Evolutionary conservation across 1,284 basidiomycete species (phyloP).

Genomic region (Phellopilus nigrolimitatus): DNA sequence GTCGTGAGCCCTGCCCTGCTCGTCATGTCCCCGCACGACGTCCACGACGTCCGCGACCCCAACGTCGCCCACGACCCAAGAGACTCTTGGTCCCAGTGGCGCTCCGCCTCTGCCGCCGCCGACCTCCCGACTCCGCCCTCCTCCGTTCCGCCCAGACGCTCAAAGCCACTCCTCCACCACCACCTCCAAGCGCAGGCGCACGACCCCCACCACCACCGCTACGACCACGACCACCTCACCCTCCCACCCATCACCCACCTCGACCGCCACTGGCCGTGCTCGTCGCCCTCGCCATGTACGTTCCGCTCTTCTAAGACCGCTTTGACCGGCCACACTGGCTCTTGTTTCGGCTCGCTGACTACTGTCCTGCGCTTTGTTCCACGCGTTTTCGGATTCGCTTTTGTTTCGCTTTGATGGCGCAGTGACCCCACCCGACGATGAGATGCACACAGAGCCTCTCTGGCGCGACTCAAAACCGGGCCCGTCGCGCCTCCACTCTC

Average conservation of each 20-base stretch:
- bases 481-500: conserved; percentile 17
- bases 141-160: conserved; percentile 12
- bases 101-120: neutral
- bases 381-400: neutral
- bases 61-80: too few relatives aligned
- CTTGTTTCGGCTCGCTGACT: neutral
- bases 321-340: neutral
- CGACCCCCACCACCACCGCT: neutral
- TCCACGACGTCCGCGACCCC: neutral
- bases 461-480: conserved; percentile 16
- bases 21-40: conserved; percentile 12
- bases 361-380: too few relatives aligned
- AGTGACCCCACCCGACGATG: conserved; percentile 20
- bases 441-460: conserved; percentile 12
- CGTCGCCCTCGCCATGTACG: conserved; percentile 44
- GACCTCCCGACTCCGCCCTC: conserved; percentile 13
- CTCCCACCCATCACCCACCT: conserved; percentile 53
- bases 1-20: conserved; percentile 14
- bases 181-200: conserved; percentile 4
- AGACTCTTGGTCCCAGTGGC: too few relatives aligned
- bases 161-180: neutral
- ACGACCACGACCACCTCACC: conserved; percentile 39
- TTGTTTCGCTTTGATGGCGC: neutral
- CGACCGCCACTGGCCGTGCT: conserved; percentile 40
- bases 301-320: too few relatives aligned